Conservation (phyloP, 805 yeast genomes). For the Metschnikowia koreensis region DNA sequence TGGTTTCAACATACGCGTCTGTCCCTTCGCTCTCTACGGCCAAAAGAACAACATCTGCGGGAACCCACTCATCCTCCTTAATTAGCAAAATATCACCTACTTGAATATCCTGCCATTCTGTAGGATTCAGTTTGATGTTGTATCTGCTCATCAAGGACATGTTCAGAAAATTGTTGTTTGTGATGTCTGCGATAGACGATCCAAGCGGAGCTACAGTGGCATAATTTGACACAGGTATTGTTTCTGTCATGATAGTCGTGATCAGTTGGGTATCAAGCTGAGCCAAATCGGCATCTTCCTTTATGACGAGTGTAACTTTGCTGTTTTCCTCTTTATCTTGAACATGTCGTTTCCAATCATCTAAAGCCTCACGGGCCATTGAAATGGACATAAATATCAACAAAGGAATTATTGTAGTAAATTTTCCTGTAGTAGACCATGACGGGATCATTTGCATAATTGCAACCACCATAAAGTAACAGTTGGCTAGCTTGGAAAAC, state of each 20-base stretch:
- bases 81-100: slow-evolving; percentile 87
- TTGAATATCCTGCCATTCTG: slow-evolving; percentile 69
- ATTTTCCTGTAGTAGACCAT: slow-evolving; percentile 96
- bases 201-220: slow-evolving; percentile 1
- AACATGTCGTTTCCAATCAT: slow-evolving; percentile 83
- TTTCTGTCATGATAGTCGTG: slow-evolving; percentile 39
- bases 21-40: slow-evolving; percentile 62
- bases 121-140: slow-evolving; percentile 32
- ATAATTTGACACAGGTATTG: slow-evolving; percentile 22
- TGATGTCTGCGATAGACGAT: slow-evolving; percentile 3
- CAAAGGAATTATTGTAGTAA: slow-evolving; percentile 89
- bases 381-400: slow-evolving; percentile 84
- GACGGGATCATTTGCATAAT: slow-evolving; percentile 93
- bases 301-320: slow-evolving; percentile 28
- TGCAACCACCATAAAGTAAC: slow-evolving; percentile 86
- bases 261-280: slow-evolving; percentile 38
- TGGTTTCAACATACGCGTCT: slow-evolving; percentile 80
- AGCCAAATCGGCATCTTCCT: slow-evolving; percentile 29
- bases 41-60: slow-evolving; percentile 81
- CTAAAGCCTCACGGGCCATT: slow-evolving; percentile 89
- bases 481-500: slow-evolving; percentile 88
- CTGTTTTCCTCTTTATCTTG: slow-evolving; percentile 85
- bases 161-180: slow-evolving; percentile 12
- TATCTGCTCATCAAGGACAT: slow-evolving; percentile 18
- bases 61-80: slow-evolving; percentile 84